Percentiles rank a stretch among this genome's conserved stretches.
These are phyloP conservation scores for Trichoderma koningiopsis DNA, from an alignment of 2,329 filamentous ascomycete genomes.

Conservation along the genomic window DNA sequence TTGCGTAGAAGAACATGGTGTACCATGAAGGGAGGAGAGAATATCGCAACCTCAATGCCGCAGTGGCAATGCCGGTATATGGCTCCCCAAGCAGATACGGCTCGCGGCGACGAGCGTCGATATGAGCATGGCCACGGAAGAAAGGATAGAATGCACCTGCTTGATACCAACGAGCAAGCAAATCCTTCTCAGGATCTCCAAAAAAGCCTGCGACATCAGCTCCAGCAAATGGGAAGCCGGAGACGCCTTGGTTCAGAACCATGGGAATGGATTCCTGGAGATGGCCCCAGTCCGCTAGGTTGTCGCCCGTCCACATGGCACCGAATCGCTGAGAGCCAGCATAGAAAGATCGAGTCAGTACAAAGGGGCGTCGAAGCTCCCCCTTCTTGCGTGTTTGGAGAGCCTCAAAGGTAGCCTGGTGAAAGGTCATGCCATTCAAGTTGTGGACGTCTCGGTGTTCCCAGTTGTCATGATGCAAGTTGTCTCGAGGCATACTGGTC, in stretches of 20 bases:
- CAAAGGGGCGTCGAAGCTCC: constrained; percentile 82
- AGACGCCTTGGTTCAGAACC: constrained; percentile 88
- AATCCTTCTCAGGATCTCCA: constrained; percentile 89
- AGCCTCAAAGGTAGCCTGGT: constrained; percentile 90
- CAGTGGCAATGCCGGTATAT: constrained; percentile 81
- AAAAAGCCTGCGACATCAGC: constrained; percentile 98
- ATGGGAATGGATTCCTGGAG: constrained; percentile 89
- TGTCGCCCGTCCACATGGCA: constrained; percentile 99
- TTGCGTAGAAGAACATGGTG: constrained; percentile 91
- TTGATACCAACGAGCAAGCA: constrained; percentile 94
- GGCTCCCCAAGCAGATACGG: constrained; percentile 86
- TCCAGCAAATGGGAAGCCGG: constrained; percentile 90
- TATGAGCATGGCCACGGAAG: constrained; percentile 96
- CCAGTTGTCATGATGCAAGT: constrained; percentile 87
- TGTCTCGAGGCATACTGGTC: constrained; percentile 98
- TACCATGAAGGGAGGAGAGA: constrained; percentile 92
- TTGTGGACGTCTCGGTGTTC: constrained; percentile 98
- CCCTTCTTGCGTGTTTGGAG: constrained; percentile 83
- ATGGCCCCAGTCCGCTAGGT: constrained; percentile 90
- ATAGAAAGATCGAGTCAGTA: constrained; percentile 90
- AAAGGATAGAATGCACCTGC: constrained; percentile 96
- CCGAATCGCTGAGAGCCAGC: constrained; percentile 85
- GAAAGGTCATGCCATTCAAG: constrained; percentile 89
- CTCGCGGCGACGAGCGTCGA: constrained; percentile 90
- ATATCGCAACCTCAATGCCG: constrained; percentile 86